Conservation (phyloP, 768 basidiomycete species). For the Sarcodon aspratus region DNA sequence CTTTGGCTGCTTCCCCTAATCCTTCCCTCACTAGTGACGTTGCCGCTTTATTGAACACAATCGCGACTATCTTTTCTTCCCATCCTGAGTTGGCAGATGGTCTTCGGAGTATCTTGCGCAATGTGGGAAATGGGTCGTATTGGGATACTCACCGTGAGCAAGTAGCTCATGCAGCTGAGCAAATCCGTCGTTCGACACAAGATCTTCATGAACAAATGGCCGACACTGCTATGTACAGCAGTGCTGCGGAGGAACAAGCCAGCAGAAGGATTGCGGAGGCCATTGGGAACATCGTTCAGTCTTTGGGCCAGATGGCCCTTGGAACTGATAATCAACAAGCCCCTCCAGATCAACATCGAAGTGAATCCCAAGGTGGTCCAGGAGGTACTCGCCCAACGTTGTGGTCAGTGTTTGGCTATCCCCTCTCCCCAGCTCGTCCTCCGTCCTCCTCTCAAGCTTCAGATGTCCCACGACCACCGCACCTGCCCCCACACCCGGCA, state of each 20-base stretch:
- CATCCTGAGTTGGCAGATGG: slow-evolving; percentile 68
- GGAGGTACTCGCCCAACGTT: background rate
- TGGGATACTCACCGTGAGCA: slow-evolving; percentile 55
- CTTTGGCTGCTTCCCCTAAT: slow-evolving; percentile 8
- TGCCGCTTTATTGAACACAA: slow-evolving; percentile 42
- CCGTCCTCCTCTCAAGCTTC: slow-evolving; percentile 11
- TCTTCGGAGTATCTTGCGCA: slow-evolving; percentile 50
- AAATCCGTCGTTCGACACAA: slow-evolving; percentile 35
- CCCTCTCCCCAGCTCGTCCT: background rate
- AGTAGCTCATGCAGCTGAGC: slow-evolving; percentile 45
- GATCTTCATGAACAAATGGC: slow-evolving; percentile 18
- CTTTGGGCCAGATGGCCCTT: slow-evolving; percentile 26
- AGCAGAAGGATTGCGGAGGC: slow-evolving; percentile 51
- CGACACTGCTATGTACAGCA: slow-evolving; percentile 33
- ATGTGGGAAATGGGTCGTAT: slow-evolving; percentile 54
- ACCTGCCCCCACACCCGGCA: slow-evolving; percentile 15
- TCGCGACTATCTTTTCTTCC: slow-evolving; percentile 42
- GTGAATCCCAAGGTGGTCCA: background rate
- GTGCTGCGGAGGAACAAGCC: slow-evolving; percentile 52
- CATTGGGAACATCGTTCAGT: slow-evolving; percentile 44
- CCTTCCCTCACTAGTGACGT: slow-evolving; percentile 46
- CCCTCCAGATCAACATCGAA: too few species aligned
- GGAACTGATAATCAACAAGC: too few species aligned
- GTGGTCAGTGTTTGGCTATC: background rate
- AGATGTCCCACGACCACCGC: slow-evolving; percentile 3